phyloP scores from a whole-genome alignment of 768 basidiomycete genomes.

The Cystobasidium onofrii region DNA sequence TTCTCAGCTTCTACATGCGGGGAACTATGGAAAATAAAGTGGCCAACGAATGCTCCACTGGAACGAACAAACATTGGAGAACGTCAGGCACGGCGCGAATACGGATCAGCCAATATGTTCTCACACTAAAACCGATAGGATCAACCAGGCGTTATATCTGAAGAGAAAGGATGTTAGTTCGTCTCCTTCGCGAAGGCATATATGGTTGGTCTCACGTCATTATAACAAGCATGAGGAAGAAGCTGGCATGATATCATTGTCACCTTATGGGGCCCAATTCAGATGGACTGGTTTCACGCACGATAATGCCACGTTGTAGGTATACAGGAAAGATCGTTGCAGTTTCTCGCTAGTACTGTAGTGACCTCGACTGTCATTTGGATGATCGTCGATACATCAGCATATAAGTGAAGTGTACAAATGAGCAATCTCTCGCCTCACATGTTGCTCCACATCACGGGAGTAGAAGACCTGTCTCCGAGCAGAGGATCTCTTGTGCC shows the following conservation, averaged over 20 bases:
- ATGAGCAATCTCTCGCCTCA: neutral
- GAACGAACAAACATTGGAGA: too few relatives aligned
- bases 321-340: slow-evolving; percentile 1
- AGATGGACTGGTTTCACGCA: too few relatives aligned
- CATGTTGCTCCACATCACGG: slow-evolving; percentile 6
- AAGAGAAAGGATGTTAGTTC: neutral
- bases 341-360: neutral
- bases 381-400: neutral
- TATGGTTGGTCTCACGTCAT: slow-evolving; percentile 17
- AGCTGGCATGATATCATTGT: too few relatives aligned
- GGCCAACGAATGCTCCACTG: slow-evolving; percentile 28
- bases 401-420: neutral
- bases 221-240: slow-evolving; percentile 29
- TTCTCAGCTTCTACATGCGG: slow-evolving; percentile 13
- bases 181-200: neutral
- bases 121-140: slow-evolving; percentile 3
- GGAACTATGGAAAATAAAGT: slow-evolving; percentile 8
- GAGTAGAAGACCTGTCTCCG: slow-evolving; percentile 1
- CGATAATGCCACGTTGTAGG: slow-evolving; percentile 22
- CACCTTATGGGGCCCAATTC: too few relatives aligned
- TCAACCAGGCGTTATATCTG: slow-evolving; percentile 24
- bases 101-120: neutral
- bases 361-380: neutral
- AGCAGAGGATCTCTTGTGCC: slow-evolving; percentile 13
- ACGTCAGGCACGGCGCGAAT: too few relatives aligned